Conservation (phyloP, 2,329 filamentous ascomycete genomes). For the Trichoderma simmonsii region DNA sequence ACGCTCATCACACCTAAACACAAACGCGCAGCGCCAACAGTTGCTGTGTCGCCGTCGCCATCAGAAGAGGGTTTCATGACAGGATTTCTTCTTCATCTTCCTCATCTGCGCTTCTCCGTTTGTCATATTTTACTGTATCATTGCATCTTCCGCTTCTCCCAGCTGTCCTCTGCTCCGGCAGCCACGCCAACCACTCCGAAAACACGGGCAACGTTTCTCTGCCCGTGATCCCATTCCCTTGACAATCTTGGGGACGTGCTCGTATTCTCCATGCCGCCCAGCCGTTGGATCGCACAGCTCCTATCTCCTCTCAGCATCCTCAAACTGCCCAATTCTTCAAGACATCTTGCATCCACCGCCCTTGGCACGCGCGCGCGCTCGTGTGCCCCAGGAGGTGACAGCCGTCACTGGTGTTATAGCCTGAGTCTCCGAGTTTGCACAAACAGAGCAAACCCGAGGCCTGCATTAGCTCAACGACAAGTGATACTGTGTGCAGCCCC, state of each 20-base stretch:
- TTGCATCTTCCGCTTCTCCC: slow-evolving; percentile 19
- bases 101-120: slow-evolving; percentile 28
- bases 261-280: slow-evolving; percentile 17
- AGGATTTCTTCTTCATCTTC: slow-evolving; percentile 22
- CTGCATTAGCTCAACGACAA: neutral
- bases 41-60: slow-evolving; percentile 9
- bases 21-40: slow-evolving; percentile 3
- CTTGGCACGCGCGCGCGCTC: slow-evolving; percentile 24
- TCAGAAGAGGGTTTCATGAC: slow-evolving; percentile 12
- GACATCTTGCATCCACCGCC: slow-evolving; percentile 35
- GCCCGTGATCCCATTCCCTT: slow-evolving; percentile 22
- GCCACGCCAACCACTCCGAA: slow-evolving; percentile 25
- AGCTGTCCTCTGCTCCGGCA: slow-evolving; percentile 28
- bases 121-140: slow-evolving; percentile 21
- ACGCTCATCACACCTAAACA: neutral
- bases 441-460: neutral
- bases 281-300: slow-evolving; percentile 17
- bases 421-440: neutral
- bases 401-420: neutral
- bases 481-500: slow-evolving; percentile 13
- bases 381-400: slow-evolving; percentile 3
- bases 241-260: slow-evolving; percentile 24
- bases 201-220: slow-evolving; percentile 19
- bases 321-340: slow-evolving; percentile 28
- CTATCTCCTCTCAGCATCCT: slow-evolving; percentile 24